phyloP scores from a whole-genome alignment of 257 asterid genomes.

The Solanum piurae region DNA sequence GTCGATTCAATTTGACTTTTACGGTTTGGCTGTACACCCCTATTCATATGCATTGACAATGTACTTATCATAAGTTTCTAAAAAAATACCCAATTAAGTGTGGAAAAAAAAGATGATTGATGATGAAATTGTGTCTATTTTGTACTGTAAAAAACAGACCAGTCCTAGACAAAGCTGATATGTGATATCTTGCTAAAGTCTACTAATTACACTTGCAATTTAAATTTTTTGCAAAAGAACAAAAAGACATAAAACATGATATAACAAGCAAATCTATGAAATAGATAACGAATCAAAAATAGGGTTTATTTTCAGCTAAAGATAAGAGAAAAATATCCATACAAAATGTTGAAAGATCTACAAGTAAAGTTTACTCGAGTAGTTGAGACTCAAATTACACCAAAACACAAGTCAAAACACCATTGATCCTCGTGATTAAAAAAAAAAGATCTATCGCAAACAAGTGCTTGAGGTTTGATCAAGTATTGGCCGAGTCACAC shows the following conservation, averaged over 20 bases:
- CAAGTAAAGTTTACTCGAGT: background rate
- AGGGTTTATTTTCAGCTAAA: background rate
- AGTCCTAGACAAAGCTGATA: slow-evolving; percentile 53
- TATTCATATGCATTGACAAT: background rate
- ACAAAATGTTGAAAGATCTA: background rate
- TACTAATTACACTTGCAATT: slow-evolving; percentile 7
- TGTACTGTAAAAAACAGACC: slow-evolving; percentile 20
- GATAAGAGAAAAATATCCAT: background rate
- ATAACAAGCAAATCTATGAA: slow-evolving; percentile 30
- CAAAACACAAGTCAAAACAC: too few relatives aligned
- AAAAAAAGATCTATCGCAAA: too few relatives aligned
- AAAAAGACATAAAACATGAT: slow-evolving; percentile 23
- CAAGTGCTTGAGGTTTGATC: too few relatives aligned
- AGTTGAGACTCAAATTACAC: too few relatives aligned
- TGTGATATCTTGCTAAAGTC: slow-evolving; percentile 26
- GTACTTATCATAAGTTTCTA: background rate
- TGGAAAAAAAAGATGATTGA: slow-evolving; percentile 11
- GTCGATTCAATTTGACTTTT: too few relatives aligned
- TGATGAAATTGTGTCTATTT: slow-evolving; percentile 4
- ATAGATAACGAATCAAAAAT: background rate
- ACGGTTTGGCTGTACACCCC: too few relatives aligned
- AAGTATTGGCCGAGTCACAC: too few relatives aligned
- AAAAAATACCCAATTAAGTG: background rate
- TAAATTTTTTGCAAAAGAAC: slow-evolving; percentile 21
- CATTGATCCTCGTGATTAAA: too few relatives aligned